These are phyloP conservation scores for Quercus tomentella DNA, from an alignment of 331 rosid species.

Conservation along the genomic window DNA sequence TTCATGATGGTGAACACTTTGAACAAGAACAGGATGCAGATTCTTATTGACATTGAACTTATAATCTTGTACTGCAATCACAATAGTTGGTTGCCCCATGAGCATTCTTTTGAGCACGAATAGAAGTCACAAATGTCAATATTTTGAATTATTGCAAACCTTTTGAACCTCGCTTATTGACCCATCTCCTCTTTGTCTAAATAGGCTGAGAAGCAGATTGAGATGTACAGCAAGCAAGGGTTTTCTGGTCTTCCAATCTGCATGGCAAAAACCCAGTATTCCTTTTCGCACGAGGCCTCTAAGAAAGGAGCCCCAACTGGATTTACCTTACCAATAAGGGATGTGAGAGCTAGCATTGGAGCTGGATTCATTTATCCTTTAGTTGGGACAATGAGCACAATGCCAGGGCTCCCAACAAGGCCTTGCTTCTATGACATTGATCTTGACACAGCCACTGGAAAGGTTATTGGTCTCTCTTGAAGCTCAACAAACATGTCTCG, in stretches of 20 bases:
- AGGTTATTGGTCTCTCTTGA: slow-evolving; percentile 89
- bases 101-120: too few relatives aligned
- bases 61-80: too few relatives aligned
- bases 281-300: slow-evolving; percentile 81
- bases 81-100: too few relatives aligned
- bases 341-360: slow-evolving; percentile 92
- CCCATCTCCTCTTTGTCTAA: slow-evolving; percentile 17
- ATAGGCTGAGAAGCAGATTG: slow-evolving; percentile 92
- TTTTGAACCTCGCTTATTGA: neutral
- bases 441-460: slow-evolving; percentile 75
- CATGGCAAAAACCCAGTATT: slow-evolving; percentile 97
- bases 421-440: slow-evolving; percentile 98
- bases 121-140: too few relatives aligned
- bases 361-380: slow-evolving; percentile 97
- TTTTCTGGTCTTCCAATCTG: slow-evolving; percentile 93
- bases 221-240: slow-evolving; percentile 91
- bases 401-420: slow-evolving; percentile 98
- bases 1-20: too few relatives aligned
- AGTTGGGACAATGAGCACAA: slow-evolving; percentile 96
- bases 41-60: too few relatives aligned
- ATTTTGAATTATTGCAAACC: too few relatives aligned
- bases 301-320: slow-evolving; percentile 88
- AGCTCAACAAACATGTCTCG: slow-evolving; percentile 10
- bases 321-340: slow-evolving; percentile 82
- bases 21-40: too few relatives aligned